Conservation (phyloP, 768 basidiomycete species). For the Phaffia tasmanica region DNA sequence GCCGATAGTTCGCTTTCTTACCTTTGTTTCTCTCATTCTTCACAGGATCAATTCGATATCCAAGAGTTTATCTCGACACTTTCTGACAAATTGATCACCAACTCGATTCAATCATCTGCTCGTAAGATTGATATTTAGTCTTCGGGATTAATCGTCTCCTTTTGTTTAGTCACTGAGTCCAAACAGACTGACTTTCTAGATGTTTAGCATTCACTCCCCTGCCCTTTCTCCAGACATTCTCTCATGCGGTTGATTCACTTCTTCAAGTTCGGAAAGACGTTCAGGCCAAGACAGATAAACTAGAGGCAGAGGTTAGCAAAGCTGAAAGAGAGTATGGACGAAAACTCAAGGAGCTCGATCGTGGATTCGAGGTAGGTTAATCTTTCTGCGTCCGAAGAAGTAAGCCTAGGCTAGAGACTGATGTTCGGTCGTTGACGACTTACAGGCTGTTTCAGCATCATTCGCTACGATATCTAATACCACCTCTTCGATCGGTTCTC, state of each 20-base stretch:
- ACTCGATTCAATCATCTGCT: slow-evolving; percentile 71
- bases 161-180: neutral
- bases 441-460: slow-evolving; percentile 71
- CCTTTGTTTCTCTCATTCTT: neutral
- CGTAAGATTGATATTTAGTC: slow-evolving; percentile 46
- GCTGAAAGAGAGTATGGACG: slow-evolving; percentile 89
- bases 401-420: neutral
- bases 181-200: neutral
- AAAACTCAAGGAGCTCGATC: slow-evolving; percentile 83
- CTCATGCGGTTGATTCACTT: slow-evolving; percentile 76
- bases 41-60: slow-evolving; percentile 80
- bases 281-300: slow-evolving; percentile 74
- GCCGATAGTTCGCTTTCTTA: neutral
- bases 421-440: slow-evolving; percentile 9
- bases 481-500: slow-evolving; percentile 86
- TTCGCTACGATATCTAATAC: slow-evolving; percentile 80
- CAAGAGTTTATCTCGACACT: slow-evolving; percentile 76
- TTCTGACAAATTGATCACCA: slow-evolving; percentile 75
- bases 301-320: slow-evolving; percentile 79
- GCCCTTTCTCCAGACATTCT: slow-evolving; percentile 85
- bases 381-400: neutral
- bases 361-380: slow-evolving; percentile 72
- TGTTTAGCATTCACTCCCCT: slow-evolving; percentile 77
- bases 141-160: slow-evolving; percentile 27
- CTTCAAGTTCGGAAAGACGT: slow-evolving; percentile 81